Conservation (phyloP, 257 asterid genomes). For the Solanum tacnaense region DNA sequence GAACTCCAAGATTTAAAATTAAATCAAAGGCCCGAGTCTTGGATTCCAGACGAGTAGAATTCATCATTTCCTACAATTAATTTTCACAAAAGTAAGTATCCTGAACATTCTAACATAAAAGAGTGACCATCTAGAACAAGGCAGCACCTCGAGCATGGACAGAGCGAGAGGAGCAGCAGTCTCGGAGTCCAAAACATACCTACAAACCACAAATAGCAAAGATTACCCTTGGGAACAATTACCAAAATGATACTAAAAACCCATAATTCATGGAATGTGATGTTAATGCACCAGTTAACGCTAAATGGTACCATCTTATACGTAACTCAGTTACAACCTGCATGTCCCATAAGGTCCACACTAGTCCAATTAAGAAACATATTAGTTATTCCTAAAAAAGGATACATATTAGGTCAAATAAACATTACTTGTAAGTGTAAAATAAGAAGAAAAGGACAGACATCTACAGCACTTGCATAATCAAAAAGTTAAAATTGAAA, state of each 20-base stretch:
- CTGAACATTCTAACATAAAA: not conserved
- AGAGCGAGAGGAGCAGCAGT: conserved; percentile 94
- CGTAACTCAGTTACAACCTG: not conserved
- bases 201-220: conserved; percentile 28
- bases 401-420: not conserved
- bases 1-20: conserved; percentile 94
- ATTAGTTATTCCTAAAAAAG: not conserved
- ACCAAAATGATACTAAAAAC: not conserved
- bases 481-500: not conserved
- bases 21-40: conserved; percentile 93
- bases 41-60: conserved; percentile 72
- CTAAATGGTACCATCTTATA: not conserved
- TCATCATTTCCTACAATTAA: conserved; percentile 75
- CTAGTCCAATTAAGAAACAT: not conserved
- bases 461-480: not conserved
- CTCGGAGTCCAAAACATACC: conserved; percentile 91
- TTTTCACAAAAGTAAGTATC: conserved; percentile 3
- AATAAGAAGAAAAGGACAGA: not conserved
- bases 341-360: not conserved
- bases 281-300: not conserved
- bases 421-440: not conserved
- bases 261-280: not conserved
- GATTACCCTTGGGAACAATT: not conserved
- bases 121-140: conserved; percentile 2
- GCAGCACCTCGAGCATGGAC: conserved; percentile 86